Evolutionary conservation across 306 rosid species (phyloP).

Genomic region (Carpinus fangiana): DNA sequence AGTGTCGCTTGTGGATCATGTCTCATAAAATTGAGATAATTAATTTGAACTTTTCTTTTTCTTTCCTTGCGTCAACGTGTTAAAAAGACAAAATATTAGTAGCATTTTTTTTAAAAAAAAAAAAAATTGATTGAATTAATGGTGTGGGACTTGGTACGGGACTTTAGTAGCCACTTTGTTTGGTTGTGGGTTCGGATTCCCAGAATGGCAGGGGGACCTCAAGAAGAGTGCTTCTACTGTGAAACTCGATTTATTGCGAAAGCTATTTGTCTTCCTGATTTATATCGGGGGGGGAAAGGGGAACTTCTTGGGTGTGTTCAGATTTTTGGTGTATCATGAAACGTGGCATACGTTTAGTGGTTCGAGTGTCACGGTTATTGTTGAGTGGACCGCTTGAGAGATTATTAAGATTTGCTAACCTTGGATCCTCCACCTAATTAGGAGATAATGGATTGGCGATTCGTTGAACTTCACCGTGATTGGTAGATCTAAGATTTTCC

Average conservation of each 20-base stretch:
- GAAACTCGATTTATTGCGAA: neutral
- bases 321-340: neutral
- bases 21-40: too few relatives aligned
- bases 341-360: neutral
- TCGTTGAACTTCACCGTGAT: neutral
- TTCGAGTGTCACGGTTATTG: neutral
- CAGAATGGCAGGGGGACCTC: neutral
- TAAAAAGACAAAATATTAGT: too few relatives aligned
- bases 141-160: neutral
- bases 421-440: neutral
- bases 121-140: too few relatives aligned
- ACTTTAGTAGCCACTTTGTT: neutral
- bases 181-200: neutral
- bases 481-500: neutral
- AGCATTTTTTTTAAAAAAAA: too few relatives aligned
- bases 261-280: neutral
- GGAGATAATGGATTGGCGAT: neutral
- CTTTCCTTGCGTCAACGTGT: too few relatives aligned
- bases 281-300: neutral
- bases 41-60: too few relatives aligned
- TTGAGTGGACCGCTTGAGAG: neutral
- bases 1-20: too few relatives aligned
- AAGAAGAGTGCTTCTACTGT: conserved; percentile 16
- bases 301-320: neutral
- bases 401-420: neutral